Conservation (phyloP, 805 yeast genomes). For the Brettanomyces anomalus region DNA sequence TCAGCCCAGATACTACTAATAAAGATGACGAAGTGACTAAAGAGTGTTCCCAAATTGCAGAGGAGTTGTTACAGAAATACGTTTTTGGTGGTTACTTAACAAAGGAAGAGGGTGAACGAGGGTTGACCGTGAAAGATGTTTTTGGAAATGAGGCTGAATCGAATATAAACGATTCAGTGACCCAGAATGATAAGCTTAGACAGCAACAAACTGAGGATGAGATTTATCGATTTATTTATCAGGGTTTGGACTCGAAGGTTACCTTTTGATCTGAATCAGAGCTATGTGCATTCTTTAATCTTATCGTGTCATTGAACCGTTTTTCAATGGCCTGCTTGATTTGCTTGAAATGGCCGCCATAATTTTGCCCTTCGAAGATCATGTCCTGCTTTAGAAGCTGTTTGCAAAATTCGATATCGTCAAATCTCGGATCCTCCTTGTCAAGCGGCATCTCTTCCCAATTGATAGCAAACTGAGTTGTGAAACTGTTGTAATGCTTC, state of each 20-base stretch:
- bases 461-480: slow-evolving; percentile 51
- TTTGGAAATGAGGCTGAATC: slow-evolving; percentile 4
- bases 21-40: slow-evolving; percentile 58
- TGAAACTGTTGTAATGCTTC: slow-evolving; percentile 66
- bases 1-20: slow-evolving; percentile 19
- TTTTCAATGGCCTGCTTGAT: slow-evolving; percentile 32
- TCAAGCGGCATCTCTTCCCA: slow-evolving; percentile 40
- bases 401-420: slow-evolving; percentile 27
- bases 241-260: slow-evolving; percentile 28
- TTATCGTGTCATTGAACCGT: slow-evolving; percentile 23
- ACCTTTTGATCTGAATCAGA: neutral
- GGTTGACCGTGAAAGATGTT: slow-evolving; percentile 13
- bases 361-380: slow-evolving; percentile 32
- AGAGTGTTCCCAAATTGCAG: slow-evolving; percentile 55
- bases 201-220: slow-evolving; percentile 27
- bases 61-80: slow-evolving; percentile 43
- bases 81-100: slow-evolving; percentile 56
- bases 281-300: neutral
- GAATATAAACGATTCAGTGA: neutral
- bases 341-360: slow-evolving; percentile 31
- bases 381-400: slow-evolving; percentile 23
- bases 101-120: slow-evolving; percentile 35
- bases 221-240: slow-evolving; percentile 35
- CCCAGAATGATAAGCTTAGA: neutral
- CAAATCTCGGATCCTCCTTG: slow-evolving; percentile 30